These are phyloP conservation scores for Turritis glabra DNA, from an alignment of 345 rosid genomes.

Conservation along the genomic window DNA sequence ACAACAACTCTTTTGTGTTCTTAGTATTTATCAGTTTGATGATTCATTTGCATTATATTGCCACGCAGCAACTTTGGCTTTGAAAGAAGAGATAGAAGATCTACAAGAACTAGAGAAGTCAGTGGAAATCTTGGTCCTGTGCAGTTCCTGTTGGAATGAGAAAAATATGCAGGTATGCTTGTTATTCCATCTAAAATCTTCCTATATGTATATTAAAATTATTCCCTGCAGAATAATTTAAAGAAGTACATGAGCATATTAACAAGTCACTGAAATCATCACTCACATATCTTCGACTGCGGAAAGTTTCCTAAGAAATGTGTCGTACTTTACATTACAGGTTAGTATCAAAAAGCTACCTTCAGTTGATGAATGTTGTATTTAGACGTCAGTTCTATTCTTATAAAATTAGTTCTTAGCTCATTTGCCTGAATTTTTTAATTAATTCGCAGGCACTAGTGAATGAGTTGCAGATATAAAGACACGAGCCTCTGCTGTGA, in stretches of 20 bases:
- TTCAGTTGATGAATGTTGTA: constrained; percentile 18
- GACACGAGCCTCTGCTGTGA: no score
- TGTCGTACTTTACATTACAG: constrained; percentile 84
- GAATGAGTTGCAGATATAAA: no score
- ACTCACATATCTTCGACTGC: constrained; percentile 69
- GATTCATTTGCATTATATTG: constrained; percentile 3
- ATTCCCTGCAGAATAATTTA: neutral
- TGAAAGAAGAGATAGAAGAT: constrained; percentile 74
- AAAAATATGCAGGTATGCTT: constrained; percentile 47
- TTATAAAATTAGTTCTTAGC: no score
- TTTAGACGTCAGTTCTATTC: neutral
- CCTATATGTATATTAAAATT: neutral
- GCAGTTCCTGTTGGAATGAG: no score
- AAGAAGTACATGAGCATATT: constrained; percentile 8
- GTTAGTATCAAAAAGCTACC: constrained; percentile 48
- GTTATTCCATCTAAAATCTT: neutral
- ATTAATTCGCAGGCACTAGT: no score
- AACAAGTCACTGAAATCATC: constrained; percentile 83
- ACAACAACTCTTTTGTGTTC: neutral
- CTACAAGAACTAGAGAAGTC: constrained; percentile 65
- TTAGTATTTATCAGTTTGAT: constrained; percentile 1
- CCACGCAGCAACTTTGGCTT: constrained; percentile 69
- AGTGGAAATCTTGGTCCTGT: constrained; percentile 80
- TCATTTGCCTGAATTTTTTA: no score
- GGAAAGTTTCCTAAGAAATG: constrained; percentile 88